Conservation (phyloP, 106 monocot species). For the Dendrobium nobile region DNA sequence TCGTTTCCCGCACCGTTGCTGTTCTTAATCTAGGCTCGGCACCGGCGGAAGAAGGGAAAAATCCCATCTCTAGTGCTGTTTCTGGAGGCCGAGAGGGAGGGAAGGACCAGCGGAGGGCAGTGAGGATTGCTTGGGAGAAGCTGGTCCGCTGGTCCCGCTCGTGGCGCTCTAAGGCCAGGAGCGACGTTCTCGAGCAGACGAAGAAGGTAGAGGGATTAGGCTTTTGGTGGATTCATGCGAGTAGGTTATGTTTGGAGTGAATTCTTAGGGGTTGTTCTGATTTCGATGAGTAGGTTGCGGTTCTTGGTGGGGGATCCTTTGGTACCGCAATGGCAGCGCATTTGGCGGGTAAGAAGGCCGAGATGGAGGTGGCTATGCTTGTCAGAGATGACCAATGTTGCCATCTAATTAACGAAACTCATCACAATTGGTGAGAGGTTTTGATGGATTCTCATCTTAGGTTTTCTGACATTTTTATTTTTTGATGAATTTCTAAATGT, state of each 20-base stretch:
- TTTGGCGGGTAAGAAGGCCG: constrained; percentile 71
- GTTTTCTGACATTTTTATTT: too few species aligned
- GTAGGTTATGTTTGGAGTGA: background rate
- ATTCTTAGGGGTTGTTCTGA: background rate
- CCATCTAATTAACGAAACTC: constrained; percentile 54
- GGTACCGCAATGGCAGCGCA: constrained; percentile 98
- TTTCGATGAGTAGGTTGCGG: constrained; percentile 44
- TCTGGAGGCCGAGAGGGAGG: constrained; percentile 18
- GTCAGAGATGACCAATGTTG: constrained; percentile 66
- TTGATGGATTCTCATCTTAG: background rate
- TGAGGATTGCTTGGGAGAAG: constrained; percentile 94
- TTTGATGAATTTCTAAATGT: too few species aligned
- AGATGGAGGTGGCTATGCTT: constrained; percentile 82
- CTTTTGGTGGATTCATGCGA: background rate
- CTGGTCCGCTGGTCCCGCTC: constrained; percentile 95
- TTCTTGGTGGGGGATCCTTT: constrained; percentile 94
- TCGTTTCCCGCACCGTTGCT: constrained; percentile 16
- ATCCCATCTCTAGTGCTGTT: background rate
- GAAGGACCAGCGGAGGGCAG: constrained; percentile 49
- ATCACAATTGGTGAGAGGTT: constrained; percentile 52
- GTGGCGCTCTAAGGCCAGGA: constrained; percentile 63
- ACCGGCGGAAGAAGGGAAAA: constrained; percentile 3
- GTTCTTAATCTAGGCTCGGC: constrained; percentile 25
- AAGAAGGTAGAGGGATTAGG: constrained; percentile 39
- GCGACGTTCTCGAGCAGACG: constrained; percentile 63